phyloP scores from a whole-genome alignment of 2,329 filamentous ascomycete species.

The Cordyceps tenuipes region DNA sequence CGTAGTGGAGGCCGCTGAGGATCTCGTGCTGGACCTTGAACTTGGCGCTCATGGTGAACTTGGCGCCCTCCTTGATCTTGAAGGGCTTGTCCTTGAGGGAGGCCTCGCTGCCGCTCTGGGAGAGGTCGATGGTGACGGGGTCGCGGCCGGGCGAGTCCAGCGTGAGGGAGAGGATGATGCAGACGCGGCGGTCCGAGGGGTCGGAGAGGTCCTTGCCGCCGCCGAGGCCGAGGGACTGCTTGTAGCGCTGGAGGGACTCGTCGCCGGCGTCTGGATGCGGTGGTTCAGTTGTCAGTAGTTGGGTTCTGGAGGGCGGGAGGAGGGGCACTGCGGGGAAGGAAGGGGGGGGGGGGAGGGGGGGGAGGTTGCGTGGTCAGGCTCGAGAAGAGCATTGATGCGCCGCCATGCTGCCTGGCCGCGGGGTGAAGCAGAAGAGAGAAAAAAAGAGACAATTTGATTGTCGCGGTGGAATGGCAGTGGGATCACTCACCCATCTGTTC shows the following conservation, averaged over 20 bases:
- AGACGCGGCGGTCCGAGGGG: conserved; percentile 76
- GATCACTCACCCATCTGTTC: conserved; percentile 71
- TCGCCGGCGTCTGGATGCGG: conserved; percentile 55
- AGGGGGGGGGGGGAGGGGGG: no score
- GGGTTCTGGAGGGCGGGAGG: neutral
- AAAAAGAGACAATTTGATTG: neutral
- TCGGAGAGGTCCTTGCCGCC: conserved; percentile 65
- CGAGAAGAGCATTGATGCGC: neutral
- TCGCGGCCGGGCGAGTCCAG: conserved; percentile 75
- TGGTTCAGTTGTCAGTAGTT: neutral
- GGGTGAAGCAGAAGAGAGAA: neutral
- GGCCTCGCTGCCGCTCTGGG: conserved; percentile 60
- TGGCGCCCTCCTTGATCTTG: conserved; percentile 91
- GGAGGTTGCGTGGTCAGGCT: neutral
- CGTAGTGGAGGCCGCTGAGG: conserved; percentile 87
- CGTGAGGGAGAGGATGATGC: conserved; percentile 85
- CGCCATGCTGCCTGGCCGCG: neutral
- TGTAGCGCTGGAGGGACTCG: conserved; percentile 95
- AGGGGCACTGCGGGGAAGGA: conserved; percentile 1
- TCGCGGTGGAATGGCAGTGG: no score
- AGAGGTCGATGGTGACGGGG: conserved; percentile 86
- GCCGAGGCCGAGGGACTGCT: conserved; percentile 84
- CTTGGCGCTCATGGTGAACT: conserved; percentile 86
- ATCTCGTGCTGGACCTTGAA: conserved; percentile 98
- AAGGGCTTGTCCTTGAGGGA: conserved; percentile 87